phyloP scores from a whole-genome alignment of 805 yeast genomes.

The Kodamaea hsintzibuensis region DNA sequence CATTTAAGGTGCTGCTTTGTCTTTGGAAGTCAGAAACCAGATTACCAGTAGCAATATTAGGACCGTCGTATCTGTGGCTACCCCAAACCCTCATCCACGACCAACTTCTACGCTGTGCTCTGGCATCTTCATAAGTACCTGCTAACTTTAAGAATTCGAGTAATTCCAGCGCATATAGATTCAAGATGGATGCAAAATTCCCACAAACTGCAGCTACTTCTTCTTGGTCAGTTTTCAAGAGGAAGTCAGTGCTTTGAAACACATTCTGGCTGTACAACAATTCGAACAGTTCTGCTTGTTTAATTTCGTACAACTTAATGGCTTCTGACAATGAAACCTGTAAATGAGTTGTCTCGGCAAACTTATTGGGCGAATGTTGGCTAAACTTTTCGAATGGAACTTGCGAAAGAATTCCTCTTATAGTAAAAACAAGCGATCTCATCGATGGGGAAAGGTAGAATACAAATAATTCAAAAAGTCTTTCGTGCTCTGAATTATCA shows the following conservation, averaged over 20 bases:
- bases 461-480: conserved; percentile 63
- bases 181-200: conserved; percentile 66
- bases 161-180: conserved; percentile 63
- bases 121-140: conserved; percentile 37
- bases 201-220: conserved; percentile 86
- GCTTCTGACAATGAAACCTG: conserved; percentile 51
- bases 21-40: neutral
- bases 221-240: conserved; percentile 62
- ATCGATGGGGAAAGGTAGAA: conserved; percentile 72
- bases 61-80: neutral
- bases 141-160: conserved; percentile 46
- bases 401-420: conserved; percentile 59
- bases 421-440: conserved; percentile 62
- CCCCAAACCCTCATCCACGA: conserved; percentile 36
- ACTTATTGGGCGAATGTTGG: conserved; percentile 26
- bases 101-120: conserved; percentile 38
- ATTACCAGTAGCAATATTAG: neutral
- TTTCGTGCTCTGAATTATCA: neutral
- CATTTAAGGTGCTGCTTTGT: conserved; percentile 28
- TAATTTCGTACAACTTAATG: conserved; percentile 52
- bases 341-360: conserved; percentile 46
- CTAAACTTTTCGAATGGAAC: conserved; percentile 51
- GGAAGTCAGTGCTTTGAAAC: conserved; percentile 33
- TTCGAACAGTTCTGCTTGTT: conserved; percentile 58
- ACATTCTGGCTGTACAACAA: conserved; percentile 57